Evolutionary conservation across 495 filamentous ascomycete genomes (phyloP).

Genomic region (Trypethelium eluteriae): DNA sequence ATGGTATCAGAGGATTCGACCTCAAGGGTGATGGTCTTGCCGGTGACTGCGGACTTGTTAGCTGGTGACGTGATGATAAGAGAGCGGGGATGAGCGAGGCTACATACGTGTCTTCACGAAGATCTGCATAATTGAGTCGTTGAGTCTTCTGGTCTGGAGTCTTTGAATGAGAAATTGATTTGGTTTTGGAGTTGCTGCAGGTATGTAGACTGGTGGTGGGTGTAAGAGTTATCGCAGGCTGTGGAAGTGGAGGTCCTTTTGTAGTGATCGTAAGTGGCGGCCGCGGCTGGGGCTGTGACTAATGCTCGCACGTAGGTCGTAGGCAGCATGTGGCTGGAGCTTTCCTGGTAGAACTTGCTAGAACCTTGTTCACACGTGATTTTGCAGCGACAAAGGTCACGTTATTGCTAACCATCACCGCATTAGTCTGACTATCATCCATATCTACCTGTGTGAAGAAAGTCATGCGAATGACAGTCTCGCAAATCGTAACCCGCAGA

Average conservation of each 20-base stretch:
- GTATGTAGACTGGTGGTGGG: neutral
- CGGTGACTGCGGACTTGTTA: constrained; percentile 57
- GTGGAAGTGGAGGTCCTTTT: neutral
- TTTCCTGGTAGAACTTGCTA: neutral
- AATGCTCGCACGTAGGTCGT: neutral
- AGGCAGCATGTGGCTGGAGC: constrained; percentile 6
- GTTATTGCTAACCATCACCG: no score
- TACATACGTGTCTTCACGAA: constrained; percentile 93
- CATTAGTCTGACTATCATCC: no score
- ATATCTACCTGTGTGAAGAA: no score
- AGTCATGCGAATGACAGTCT: no score
- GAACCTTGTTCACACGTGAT: neutral
- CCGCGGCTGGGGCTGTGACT: constrained; percentile 9
- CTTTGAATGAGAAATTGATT: neutral
- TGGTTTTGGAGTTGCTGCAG: neutral
- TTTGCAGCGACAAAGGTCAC: no score
- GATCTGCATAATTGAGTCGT: constrained; percentile 69
- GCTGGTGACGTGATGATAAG: constrained; percentile 27
- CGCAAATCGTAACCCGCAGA: no score
- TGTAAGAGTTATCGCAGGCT: neutral
- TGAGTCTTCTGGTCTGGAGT: no score
- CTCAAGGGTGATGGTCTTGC: constrained; percentile 99
- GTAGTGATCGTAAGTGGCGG: neutral
- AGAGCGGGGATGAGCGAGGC: constrained; percentile 25
- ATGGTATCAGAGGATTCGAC: constrained; percentile 97